A percentile compares a stretch with the other conserved stretches of the same genome.
Conservation (phyloP, 1,284 basidiomycete genomes). For the Rhodotorula sp. region DNA sequence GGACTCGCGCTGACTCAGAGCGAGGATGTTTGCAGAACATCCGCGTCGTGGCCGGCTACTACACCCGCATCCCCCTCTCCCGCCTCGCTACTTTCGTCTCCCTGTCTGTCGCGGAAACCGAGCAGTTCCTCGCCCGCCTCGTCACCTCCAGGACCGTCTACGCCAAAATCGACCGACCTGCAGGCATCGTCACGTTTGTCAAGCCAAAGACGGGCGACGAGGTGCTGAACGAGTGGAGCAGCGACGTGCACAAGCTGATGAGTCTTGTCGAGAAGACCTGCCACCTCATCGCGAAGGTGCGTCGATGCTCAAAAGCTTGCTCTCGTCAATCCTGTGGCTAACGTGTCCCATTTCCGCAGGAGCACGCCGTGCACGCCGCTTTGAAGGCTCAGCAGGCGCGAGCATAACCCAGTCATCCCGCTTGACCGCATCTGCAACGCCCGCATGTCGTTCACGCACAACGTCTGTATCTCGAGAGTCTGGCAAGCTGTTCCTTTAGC, state of each 20-base stretch:
- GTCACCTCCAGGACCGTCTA: constrained; percentile 89
- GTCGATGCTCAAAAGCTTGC: constrained; percentile 16
- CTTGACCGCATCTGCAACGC: not conserved
- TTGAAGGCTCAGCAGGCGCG: constrained; percentile 34
- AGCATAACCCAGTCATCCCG: not conserved
- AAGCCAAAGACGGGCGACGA: constrained; percentile 67
- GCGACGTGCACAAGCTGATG: constrained; percentile 83
- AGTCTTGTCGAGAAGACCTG: constrained; percentile 55
- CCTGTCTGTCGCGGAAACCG: constrained; percentile 75
- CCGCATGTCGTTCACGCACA: not conserved
- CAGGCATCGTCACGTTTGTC: constrained; percentile 81
- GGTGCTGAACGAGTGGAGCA: constrained; percentile 94
- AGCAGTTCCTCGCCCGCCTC: constrained; percentile 80
- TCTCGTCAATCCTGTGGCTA: not conserved
- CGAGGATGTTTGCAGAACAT: constrained; percentile 68
- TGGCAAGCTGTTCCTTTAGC: too few relatives aligned
- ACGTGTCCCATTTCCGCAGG: constrained; percentile 22
- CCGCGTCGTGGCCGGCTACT: constrained; percentile 90
- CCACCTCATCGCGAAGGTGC: constrained; percentile 56
- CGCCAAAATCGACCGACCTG: constrained; percentile 90
- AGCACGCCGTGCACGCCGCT: constrained; percentile 48
- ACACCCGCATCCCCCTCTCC: constrained; percentile 82
- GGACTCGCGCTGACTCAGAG: constrained; percentile 11
- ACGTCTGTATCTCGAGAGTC: too few relatives aligned
- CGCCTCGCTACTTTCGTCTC: constrained; percentile 86